phyloP scores from a whole-genome alignment of 202 grass and related monocot genomes.

The Bolboschoenoplectus hybrid region DNA sequence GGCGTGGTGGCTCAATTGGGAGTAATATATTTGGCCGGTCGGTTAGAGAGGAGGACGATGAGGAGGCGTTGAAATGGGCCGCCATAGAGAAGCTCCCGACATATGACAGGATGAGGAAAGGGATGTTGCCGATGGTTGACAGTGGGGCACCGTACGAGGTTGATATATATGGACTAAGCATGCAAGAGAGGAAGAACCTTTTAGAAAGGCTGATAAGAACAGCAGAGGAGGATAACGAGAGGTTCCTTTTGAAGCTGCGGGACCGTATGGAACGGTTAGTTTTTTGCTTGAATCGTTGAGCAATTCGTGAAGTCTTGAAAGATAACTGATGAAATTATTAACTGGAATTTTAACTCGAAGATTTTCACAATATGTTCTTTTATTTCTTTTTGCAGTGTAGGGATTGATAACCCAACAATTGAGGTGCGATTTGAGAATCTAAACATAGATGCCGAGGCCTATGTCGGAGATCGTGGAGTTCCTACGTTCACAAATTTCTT shows the following conservation, averaged over 20 bases:
- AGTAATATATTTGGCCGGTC: conserved; percentile 67
- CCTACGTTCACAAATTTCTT: conserved; percentile 91
- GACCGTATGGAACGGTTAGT: conserved; percentile 79
- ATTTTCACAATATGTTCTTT: not conserved
- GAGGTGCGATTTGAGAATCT: conserved; percentile 87
- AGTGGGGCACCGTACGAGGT: conserved; percentile 44
- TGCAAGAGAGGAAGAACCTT: conserved; percentile 74
- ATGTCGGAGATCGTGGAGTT: conserved; percentile 73
- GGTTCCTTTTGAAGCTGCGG: conserved; percentile 85
- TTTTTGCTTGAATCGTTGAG: not conserved
- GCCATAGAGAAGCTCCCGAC: conserved; percentile 95
- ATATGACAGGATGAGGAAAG: conserved; percentile 84
- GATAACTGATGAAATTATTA: not conserved
- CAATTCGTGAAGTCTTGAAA: not conserved
- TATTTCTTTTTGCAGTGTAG: conserved; percentile 58
- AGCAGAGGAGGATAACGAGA: conserved; percentile 95
- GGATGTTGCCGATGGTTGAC: conserved; percentile 46
- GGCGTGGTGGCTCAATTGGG: conserved; percentile 47
- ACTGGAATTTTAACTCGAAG: not conserved
- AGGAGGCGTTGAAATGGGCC: conserved; percentile 92
- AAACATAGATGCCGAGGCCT: conserved; percentile 71
- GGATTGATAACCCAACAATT: conserved; percentile 83
- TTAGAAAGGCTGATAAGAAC: conserved; percentile 78
- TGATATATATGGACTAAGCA: conserved; percentile 59
- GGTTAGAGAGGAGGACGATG: conserved; percentile 72